phyloP scores from a whole-genome alignment of 306 rosid genomes.

The Phaseolus lunatus region DNA sequence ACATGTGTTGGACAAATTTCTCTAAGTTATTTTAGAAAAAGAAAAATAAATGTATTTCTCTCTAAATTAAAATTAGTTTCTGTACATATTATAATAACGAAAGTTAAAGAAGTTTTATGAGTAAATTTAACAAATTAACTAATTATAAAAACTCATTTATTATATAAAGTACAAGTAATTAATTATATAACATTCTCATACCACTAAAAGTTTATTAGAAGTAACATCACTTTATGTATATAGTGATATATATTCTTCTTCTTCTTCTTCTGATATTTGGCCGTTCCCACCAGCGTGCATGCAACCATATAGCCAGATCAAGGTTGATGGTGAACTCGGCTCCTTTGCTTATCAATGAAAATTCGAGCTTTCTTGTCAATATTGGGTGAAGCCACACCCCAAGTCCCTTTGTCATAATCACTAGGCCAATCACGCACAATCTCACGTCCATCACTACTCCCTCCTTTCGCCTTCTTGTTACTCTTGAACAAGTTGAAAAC shows the following conservation, averaged over 20 bases:
- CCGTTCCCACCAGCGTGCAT: no score
- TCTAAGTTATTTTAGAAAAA: no score
- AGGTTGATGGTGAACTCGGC: conserved; percentile 48
- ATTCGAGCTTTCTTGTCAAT: conserved; percentile 64
- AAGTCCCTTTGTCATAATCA: conserved; percentile 60
- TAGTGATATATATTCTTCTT: background rate
- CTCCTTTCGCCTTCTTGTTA: conserved; percentile 43
- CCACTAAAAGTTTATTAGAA: background rate
- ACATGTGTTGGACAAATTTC: no score
- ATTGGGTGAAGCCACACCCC: conserved; percentile 66
- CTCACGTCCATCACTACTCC: background rate
- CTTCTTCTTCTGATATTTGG: no score
- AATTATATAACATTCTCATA: background rate
- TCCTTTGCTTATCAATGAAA: conserved; percentile 53
- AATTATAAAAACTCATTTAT: no score
- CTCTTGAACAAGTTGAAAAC: conserved; percentile 61
- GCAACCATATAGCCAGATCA: background rate
- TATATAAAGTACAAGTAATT: background rate
- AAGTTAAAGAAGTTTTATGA: no score
- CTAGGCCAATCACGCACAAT: conserved; percentile 57
- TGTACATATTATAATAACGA: no score
- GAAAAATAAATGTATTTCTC: no score
- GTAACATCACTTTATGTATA: background rate
- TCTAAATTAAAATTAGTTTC: no score
- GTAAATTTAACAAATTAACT: no score